Base-by-base conservation (phyloP, 805 yeast species). In the Alloascoidea africana region DNA sequence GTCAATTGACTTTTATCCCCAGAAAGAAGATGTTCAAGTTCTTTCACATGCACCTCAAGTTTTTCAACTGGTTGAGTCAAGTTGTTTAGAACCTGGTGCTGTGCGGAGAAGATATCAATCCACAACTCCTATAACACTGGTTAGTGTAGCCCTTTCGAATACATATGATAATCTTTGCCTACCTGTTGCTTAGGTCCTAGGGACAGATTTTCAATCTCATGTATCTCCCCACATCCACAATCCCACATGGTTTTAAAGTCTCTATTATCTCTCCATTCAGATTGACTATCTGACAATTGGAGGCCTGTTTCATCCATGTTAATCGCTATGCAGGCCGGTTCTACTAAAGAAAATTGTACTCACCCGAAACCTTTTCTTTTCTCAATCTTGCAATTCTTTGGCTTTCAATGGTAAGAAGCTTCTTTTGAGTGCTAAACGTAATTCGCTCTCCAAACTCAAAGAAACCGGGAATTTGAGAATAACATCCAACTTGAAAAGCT, bases 401-500 rank as follows among this genome's bases (percentile, higher is more conserved):
- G 11, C 52, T 54, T 41, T 55, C 59, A 4, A 52, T 34, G 4
- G 46, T 39, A 13, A 48, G 36, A 35, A 62, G 46, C 48, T 62
- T 62, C 42, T 61, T 60, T 5, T 68, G 58, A 19, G 66, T 43
- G 1, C 94, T 82, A 36, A 61, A 53, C 2, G 55, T 47, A 34
- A 84, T 45, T 36, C 74, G 62, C 8, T 53, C 48, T 13, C 71
- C 71, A 44, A 87, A 74, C 15, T 73, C 73, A 14, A 79, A 47
- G 53, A 85, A 72, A 1, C 85, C 78, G 18, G 66, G 62, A 14
- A 85, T 48, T 50, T 85, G 86, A 41, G 76, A 74, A 53, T 68
- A 82, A 0, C 79, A 66, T 15, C 66, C 63, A 16, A 66, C 63
- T 27, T 74, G 69, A 45, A 80, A 73, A 0, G 82, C 79, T 15